Base-by-base conservation (phyloP, 2,329 filamentous ascomycete species). In the Leptosphaerulina australis region DNA sequence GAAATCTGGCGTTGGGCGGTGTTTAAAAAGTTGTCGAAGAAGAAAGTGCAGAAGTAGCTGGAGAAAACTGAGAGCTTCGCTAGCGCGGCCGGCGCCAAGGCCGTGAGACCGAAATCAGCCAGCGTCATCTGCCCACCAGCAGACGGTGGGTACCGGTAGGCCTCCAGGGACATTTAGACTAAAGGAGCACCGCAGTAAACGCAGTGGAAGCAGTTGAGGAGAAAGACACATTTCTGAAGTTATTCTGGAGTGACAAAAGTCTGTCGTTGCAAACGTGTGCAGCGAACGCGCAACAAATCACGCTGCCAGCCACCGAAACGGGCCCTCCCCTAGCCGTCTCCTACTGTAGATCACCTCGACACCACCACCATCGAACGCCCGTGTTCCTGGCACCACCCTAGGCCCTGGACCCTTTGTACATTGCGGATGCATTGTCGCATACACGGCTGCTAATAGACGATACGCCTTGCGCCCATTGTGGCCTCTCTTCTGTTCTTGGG, bases 341-440 rank as follows among this genome's bases (percentile, higher is more conserved):
- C 17, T 29, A 31, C 34, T 44, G 48, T 37, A 41, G 48, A 62
- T 63, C 60, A 54, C 56, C 36, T 37, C 26, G 50, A 54, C 50
- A 50, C 44, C 44, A 49, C 63, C 50, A 39, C 34, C 44, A 31
- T 31, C 49, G 12, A 33, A 24, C 35, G 44, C 50, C 44, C 40
- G 48, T 37, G 58, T 64, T 56, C 56, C 58, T 62, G 58, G 58
- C 63, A 55, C 53, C 21, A 51, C 54, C 55, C 59, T 57, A 50
- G 55, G 60, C 62, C 63, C 56, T 58, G 57, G 58, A 58, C 55
- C 56, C 53, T 53, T 18, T 39, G 50, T 46, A 50, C 56, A 48
- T 53, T 54, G 62, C 65, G 53, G 62, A 63, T 61, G 63, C 63
- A 55, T 55, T 58, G 60, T 63, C 62, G 59, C 62, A 58, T 58